Evolutionary conservation across 1,139 yeast species (phyloP).

Genomic region (Kazachstania sp.): DNA sequence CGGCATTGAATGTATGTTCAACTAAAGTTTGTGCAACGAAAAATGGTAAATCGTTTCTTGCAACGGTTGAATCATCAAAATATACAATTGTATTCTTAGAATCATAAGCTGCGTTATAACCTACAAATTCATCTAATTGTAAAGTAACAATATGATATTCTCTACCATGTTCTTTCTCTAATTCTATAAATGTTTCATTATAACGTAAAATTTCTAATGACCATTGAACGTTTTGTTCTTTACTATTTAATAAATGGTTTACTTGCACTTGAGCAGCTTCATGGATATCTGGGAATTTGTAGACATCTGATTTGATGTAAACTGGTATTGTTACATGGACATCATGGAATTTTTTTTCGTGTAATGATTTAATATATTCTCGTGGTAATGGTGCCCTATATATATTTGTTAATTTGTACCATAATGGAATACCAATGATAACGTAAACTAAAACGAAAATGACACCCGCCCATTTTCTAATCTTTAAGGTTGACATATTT

Average conservation of each 20-base stretch:
- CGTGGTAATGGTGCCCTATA: constrained; percentile 69
- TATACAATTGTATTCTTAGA: constrained; percentile 39
- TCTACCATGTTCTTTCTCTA: constrained; percentile 6
- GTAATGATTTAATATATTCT: constrained; percentile 40
- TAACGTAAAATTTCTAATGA: constrained; percentile 26
- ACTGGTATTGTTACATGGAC: constrained; percentile 39
- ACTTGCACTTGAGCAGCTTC: constrained; percentile 38
- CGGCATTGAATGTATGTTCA: constrained; percentile 46
- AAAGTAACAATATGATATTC: constrained; percentile 25
- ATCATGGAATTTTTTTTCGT: constrained; percentile 27
- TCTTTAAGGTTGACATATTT: constrained; percentile 6
- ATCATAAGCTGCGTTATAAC: constrained; percentile 24
- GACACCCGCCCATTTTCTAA: constrained; percentile 20
- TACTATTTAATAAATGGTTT: constrained; percentile 17
- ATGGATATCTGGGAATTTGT: constrained; percentile 39
- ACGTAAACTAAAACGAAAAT: constrained; percentile 35
- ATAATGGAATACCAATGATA: constrained; percentile 65
- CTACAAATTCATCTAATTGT: constrained; percentile 22
- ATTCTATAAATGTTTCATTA: constrained; percentile 11
- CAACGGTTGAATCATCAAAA: constrained; percentile 43
- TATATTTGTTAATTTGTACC: constrained; percentile 61
- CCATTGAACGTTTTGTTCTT: constrained; percentile 23
- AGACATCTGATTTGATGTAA: constrained; percentile 35
- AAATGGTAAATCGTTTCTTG: constrained; percentile 52
- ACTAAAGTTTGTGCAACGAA: constrained; percentile 49